These are phyloP conservation scores for Trichoderma sp. DNA, from an alignment of 2,329 filamentous ascomycete genomes.

Conservation along the genomic window DNA sequence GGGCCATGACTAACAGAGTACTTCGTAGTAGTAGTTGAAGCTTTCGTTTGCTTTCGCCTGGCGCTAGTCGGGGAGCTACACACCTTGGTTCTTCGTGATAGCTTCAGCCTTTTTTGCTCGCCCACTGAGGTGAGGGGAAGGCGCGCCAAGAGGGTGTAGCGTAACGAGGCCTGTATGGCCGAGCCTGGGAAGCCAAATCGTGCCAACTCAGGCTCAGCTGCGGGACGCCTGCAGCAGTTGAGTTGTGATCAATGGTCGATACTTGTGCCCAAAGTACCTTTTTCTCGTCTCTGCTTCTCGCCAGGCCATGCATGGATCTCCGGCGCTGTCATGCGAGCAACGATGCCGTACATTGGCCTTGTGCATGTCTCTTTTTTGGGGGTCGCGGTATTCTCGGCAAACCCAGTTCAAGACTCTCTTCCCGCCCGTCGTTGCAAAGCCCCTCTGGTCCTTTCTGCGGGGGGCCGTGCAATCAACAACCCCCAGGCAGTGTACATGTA, in stretches of 20 bases:
- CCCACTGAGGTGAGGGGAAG: neutral
- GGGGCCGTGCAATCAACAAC: neutral
- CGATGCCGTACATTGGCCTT: conserved; percentile 12
- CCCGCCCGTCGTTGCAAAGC: neutral
- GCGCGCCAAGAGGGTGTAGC: neutral
- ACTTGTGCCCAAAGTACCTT: conserved; percentile 17
- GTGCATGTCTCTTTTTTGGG: neutral
- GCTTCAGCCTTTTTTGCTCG: neutral
- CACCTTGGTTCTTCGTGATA: neutral
- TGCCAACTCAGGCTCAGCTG: conserved; percentile 5
- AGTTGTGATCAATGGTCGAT: neutral
- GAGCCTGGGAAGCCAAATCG: neutral
- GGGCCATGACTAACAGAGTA: neutral
- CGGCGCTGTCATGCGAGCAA: conserved; percentile 10
- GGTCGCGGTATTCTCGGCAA: conserved; percentile 22
- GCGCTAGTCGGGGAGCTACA: neutral
- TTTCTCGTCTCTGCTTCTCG: neutral
- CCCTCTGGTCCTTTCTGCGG: conserved; percentile 1
- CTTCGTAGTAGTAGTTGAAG: too few relatives aligned
- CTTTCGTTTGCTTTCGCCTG: neutral
- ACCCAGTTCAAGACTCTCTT: neutral
- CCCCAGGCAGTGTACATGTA: neutral
- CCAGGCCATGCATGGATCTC: conserved; percentile 8
- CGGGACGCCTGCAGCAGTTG: neutral
- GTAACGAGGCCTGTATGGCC: neutral